Evolutionary conservation across 306 rosid species (phyloP).

Genomic region (Prunus persica): DNA sequence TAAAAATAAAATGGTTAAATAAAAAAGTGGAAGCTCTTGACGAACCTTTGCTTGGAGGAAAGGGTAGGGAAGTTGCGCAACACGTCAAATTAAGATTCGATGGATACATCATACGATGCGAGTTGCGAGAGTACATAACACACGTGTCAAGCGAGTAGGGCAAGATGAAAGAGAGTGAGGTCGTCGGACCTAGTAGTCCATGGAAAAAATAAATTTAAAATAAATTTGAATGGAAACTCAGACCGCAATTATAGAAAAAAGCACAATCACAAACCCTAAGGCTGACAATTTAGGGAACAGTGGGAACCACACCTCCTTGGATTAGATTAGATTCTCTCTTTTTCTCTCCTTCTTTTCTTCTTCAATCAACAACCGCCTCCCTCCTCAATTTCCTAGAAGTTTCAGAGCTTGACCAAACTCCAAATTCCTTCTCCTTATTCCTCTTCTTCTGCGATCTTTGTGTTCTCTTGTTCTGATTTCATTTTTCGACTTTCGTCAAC

Average conservation of each 20-base stretch:
- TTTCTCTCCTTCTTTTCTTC: background rate
- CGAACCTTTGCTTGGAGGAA: no score
- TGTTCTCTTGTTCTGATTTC: background rate
- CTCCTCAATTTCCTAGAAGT: constrained; percentile 10
- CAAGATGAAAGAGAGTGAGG: no score
- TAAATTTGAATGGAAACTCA: no score
- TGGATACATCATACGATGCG: no score
- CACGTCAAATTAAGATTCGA: no score
- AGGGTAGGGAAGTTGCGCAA: no score
- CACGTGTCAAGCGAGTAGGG: no score
- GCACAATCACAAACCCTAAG: background rate
- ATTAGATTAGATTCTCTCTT: background rate
- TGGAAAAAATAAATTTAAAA: no score
- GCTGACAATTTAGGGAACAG: background rate
- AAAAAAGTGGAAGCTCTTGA: no score
- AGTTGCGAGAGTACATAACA: no score
- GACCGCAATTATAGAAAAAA: background rate
- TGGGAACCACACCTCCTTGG: background rate
- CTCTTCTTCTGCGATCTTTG: background rate
- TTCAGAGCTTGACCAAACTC: constrained; percentile 2
- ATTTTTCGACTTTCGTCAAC: background rate
- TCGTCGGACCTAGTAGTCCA: no score
- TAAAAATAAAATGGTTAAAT: no score
- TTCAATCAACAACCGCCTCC: background rate
- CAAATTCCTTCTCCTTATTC: background rate